Base-by-base conservation (phyloP, 306 rosid species). In the Arachis hypogaea region DNA sequence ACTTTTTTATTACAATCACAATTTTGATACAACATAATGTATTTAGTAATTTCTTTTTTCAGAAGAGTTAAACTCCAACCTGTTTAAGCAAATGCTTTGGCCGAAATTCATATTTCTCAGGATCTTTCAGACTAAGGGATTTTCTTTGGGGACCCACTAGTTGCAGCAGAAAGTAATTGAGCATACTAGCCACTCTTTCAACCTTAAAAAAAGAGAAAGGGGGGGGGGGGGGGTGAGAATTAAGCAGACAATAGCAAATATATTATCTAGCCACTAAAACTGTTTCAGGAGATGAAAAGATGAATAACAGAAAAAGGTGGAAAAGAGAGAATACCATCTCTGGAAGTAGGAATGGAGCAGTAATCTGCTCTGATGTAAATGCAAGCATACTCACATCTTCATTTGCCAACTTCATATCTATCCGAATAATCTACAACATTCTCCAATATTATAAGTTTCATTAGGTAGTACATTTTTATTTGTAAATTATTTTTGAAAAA, bases 161-260 rank as follows among this genome's bases (percentile, higher is more conserved):
- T 85, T 95, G 99, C 78, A 92, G 80, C 75, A 95, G 83, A 84
- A 95, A 95, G 66, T 95, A 95, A 88, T 92, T 95, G 79, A 95
- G 98, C 99, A 95, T 95, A 82, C 99, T 92, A 60, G 99, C 99
- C 73, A 95, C 99, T 80, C 99, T 85, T 67, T 95, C 99, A 60
- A 95, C 98, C 99, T 95, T 84, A 68, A 69, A 77, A 71, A 70
- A 45, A 75, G 14, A 14, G 14, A 14, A 14, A 14, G 14, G 55
- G 41, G 55, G 77, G 46, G 42, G 22, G 42, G 30, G 7, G 14
- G 78, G 42, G 68, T 6, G 57, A 30, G 44, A 78, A 78, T 9
- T 52, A 14, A 58, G 42, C 45, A 67, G 47, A 55, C 49, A 40
- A 68, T 55, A 80, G 41, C 33, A 47, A 33, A 61, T 42, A 55